Percentiles rank a stretch among this genome's conserved stretches.
Evolutionary conservation across 106 monocot genomes (phyloP).

Genomic region (Platanthera zijinensis): DNA sequence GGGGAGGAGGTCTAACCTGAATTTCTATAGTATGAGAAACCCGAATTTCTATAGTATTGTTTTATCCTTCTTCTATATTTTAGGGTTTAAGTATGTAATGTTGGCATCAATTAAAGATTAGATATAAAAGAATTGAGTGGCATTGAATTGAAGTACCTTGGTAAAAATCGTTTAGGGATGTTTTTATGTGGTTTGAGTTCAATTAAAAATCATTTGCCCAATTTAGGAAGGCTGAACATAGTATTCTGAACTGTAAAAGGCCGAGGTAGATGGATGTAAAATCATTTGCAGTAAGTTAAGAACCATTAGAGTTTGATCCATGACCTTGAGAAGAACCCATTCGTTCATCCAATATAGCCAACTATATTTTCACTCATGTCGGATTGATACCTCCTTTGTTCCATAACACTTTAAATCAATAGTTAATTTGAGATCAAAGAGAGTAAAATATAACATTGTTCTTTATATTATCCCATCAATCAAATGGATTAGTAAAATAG

Average conservation of each 20-base stretch:
- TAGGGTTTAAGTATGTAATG: too few species aligned
- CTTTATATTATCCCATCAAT: conserved; percentile 91
- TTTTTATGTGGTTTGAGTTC: too few species aligned
- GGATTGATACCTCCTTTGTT: conserved; percentile 72
- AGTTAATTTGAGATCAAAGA: neutral
- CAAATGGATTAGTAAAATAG: conserved; percentile 72
- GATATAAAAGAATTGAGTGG: too few species aligned
- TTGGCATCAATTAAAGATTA: too few species aligned
- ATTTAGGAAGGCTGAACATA: too few species aligned
- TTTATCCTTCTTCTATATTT: too few species aligned
- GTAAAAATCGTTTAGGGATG: too few species aligned
- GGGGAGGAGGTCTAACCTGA: too few species aligned
- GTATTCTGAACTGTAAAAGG: neutral
- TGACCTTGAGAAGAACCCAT: conserved; percentile 41
- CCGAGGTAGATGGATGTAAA: conserved; percentile 17
- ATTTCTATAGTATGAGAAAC: too few species aligned
- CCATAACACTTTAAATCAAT: conserved; percentile 74
- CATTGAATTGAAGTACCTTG: too few species aligned
- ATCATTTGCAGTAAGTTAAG: conserved; percentile 38
- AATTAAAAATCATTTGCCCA: too few species aligned
- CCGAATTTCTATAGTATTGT: too few species aligned
- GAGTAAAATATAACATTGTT: conserved; percentile 52
- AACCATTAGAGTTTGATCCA: conserved; percentile 26
- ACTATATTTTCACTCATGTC: conserved; percentile 73
- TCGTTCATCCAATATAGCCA: conserved; percentile 68